phyloP scores from a whole-genome alignment of 441 rosid genomes.

The Biscutella laevigata region DNA sequence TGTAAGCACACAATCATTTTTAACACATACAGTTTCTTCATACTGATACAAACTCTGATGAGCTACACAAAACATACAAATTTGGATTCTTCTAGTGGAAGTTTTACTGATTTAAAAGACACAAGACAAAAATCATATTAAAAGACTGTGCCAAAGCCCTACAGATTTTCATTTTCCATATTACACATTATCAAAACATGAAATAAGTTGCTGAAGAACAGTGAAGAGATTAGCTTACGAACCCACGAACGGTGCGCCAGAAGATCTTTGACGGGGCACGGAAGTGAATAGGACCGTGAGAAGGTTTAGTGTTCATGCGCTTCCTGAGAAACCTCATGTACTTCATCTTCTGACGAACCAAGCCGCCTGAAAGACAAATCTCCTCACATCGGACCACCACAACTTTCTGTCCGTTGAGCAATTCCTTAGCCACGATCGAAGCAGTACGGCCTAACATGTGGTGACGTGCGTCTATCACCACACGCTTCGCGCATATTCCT shows the following conservation, averaged over 20 bases:
- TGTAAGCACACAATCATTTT: slow-evolving; percentile 12
- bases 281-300: slow-evolving; percentile 91
- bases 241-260: slow-evolving; percentile 93
- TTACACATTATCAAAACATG: neutral
- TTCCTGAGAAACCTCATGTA: slow-evolving; percentile 77
- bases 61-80: neutral
- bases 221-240: neutral
- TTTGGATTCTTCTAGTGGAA: neutral
- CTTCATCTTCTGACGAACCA: slow-evolving; percentile 88
- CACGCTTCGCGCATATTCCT: slow-evolving; percentile 58
- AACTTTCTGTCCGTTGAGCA: slow-evolving; percentile 73
- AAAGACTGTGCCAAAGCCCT: neutral
- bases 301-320: slow-evolving; percentile 93
- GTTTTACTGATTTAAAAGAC: neutral
- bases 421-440: slow-evolving; percentile 66
- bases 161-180: neutral
- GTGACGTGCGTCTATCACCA: slow-evolving; percentile 73
- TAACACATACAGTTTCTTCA: neutral
- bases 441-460: slow-evolving; percentile 73
- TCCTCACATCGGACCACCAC: slow-evolving; percentile 78
- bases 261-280: slow-evolving; percentile 85
- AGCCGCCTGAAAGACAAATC: slow-evolving; percentile 79
- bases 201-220: no score
- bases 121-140: neutral
- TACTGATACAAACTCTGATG: neutral